A percentile compares a stretch with the other conserved stretches of the same genome.
phyloP scores from a whole-genome alignment of 768 basidiomycete genomes.

The Phaffia tasmanica region DNA sequence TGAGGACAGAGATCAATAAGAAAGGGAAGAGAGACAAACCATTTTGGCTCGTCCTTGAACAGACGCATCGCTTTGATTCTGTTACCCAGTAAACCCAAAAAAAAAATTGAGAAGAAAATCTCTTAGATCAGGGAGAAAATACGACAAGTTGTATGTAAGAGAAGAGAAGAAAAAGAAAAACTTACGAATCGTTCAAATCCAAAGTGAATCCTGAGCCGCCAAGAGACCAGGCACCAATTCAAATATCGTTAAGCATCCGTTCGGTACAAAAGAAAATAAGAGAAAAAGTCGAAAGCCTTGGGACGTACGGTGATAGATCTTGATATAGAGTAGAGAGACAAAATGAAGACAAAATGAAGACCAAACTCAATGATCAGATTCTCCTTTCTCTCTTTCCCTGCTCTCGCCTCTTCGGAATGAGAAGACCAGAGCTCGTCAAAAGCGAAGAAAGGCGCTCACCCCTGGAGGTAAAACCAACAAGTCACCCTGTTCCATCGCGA shows the following conservation, averaged over 20 bases:
- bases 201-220: constrained; percentile 52
- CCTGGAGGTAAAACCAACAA: constrained; percentile 77
- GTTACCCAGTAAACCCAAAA: constrained; percentile 37
- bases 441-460: background rate
- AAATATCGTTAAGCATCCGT: too few species aligned
- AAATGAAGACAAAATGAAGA: background rate
- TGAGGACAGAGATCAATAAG: too few species aligned
- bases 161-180: too few species aligned
- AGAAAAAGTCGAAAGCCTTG: too few species aligned
- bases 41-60: constrained; percentile 92
- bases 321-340: background rate
- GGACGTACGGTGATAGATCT: constrained; percentile 22
- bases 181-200: constrained; percentile 44
- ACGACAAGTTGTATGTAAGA: too few species aligned
- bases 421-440: background rate
- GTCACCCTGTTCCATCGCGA: constrained; percentile 65
- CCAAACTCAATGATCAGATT: background rate
- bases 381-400: too few species aligned
- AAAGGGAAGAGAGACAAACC: constrained; percentile 41
- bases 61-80: constrained; percentile 65
- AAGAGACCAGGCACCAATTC: too few species aligned
- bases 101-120: too few species aligned
- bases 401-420: background rate
- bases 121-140: too few species aligned
- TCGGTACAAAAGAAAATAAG: too few species aligned